Base-by-base conservation (phyloP, 2,329 filamentous ascomycete genomes). In the Fusarium agapanthi region DNA sequence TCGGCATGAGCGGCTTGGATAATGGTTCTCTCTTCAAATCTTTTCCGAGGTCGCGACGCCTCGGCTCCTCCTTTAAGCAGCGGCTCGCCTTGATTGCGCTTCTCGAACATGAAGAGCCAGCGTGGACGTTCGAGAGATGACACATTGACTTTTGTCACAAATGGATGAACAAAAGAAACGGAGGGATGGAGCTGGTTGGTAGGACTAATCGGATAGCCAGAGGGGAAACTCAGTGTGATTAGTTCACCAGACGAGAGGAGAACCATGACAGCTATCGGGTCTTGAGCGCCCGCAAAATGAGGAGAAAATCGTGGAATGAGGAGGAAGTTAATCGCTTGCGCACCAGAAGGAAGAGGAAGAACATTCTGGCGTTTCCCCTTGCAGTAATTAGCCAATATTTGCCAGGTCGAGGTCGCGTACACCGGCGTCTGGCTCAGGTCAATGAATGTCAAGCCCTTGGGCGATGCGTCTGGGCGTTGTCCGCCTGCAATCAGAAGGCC, bases 31-130 rank as follows among this genome's bases (percentile, higher is more conserved):
- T 91, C 88, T 77, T 97, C 95, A 75, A 93, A 95, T 69, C 93
- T 87, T 76, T 94, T 93, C 44, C 93, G 84, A 12, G 91, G 89
- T 71, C 90, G 89, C 10, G 87, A 86, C 4, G 89, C 91, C 79
- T 93, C 91, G 4, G 91, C 92, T 13, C 96, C 96, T 61, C 96
- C 96, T 72, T 90, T 89, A 6, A 97, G 81, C 41, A 99, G 87
- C 15, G 88, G 87, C 45, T 95, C 95, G 2, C 95, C 95, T 76
- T 93, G 91, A 47, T 90, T 88, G 43, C 95, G 89, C 72, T 89
- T 92, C 81, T 98, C 96, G n/a, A 90, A 89, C 90, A 98, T 92
- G 8, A 94, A 93, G 20, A 98, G 88, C 96, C 96, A 99, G 71
- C 91, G 88, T 13, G 90, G 90, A 34, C 96, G 90, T 53, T 94